Base-by-base conservation (phyloP, 1,284 basidiomycete genomes). In the Austroboletus niveus region DNA sequence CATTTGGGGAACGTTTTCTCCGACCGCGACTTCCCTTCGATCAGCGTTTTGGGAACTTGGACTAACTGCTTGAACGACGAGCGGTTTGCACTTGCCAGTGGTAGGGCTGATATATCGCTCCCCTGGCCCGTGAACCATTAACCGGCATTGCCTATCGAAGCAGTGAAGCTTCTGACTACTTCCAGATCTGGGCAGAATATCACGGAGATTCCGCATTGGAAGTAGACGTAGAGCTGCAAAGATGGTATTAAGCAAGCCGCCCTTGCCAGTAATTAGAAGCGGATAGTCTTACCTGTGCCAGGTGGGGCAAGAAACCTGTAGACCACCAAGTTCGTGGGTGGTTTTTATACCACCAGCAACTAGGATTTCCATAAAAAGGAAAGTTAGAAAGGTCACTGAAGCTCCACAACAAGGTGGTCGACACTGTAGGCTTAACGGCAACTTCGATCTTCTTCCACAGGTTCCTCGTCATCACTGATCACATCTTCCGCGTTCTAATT, bases 61-160 rank as follows among this genome's bases (percentile, higher is more conserved):
- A 40, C 51, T 47, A 29, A 63, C 48, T 15, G 58, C 56, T 43
- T 68, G 66, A n/a, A 68, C 49, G 15, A 32, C 0, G 15, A 66
- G 64, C 12, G 17, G 52, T 44, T n/a, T 66, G 29, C 62, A 68
- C 42, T 8, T 60, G 31, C 64, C 62, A 5, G 53, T 57, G 14
- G 45, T 47, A 15, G 60, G 44, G 15, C 62, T 66, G 45, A 63
- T 35, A 20, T 61, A 68, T 54, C 62, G 55, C 24, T 56, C 51
- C 31, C 40, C 49, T 27, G 14, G 5, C 2, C 58, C 54, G 14
- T 68, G 65, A 22, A 17, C 35, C 2, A 22, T 53, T 9, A 36
- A 43, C 8, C 56, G 60, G 51, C 58, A 54, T 22, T 68, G 64
- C n/a, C 4, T 53, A 39, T 54, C 63, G 4, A 41, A 54, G 41